Evolutionary conservation across 768 basidiomycete species (phyloP), one percentile per base, ranked within the genome.

Genomic region (Boletus rufocinnamomeus): DNA sequence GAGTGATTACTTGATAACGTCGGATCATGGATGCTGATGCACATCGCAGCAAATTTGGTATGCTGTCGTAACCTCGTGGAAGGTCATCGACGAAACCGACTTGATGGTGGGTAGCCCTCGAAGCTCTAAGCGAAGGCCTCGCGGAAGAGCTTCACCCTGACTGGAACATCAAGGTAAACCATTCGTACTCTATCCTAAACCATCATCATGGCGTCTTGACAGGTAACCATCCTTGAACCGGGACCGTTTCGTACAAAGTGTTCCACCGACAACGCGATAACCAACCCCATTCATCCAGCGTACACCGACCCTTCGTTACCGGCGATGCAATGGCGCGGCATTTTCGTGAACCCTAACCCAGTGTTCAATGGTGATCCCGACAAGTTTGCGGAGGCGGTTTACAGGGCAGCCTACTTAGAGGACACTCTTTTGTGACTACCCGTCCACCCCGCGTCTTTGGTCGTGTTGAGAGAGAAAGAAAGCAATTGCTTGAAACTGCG

Each of bases 131-230:
- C 19, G 67, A 67, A 30, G 59, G 55, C 17, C 58, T 62, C 13
- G 59, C 59, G 2, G 21, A 27, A 16, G 67, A 62, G 23, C 52
- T 69, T 47, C 8, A 59, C 23, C 68, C 67, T 21, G n/a, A 47
- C 7, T 69, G 64, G 67, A 62, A 66, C 47, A 66, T 69, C 50
- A 62, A 66, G 47, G 62, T 62, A 55, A 56, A 40, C 21, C 16
- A 4, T 16, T 13, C 6, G 7, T 13, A 13, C 27, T 21, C n/a
- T 14, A 37, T 41, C 19, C 32, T 4, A 19, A n/a, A 23, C 23
- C 34, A 4, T 32, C 34, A 30, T 28, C 43, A 14, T 14, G 47
- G n/a, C 13, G n/a, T 16, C n/a, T 32, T 48, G 30, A n/a, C 47
- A 32, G 47, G 28, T 48, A 21, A 21, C 47, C 32, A 16, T 59